Base-by-base conservation (phyloP, 2,329 filamentous ascomycete species). In the Hypoxylon sp. region DNA sequence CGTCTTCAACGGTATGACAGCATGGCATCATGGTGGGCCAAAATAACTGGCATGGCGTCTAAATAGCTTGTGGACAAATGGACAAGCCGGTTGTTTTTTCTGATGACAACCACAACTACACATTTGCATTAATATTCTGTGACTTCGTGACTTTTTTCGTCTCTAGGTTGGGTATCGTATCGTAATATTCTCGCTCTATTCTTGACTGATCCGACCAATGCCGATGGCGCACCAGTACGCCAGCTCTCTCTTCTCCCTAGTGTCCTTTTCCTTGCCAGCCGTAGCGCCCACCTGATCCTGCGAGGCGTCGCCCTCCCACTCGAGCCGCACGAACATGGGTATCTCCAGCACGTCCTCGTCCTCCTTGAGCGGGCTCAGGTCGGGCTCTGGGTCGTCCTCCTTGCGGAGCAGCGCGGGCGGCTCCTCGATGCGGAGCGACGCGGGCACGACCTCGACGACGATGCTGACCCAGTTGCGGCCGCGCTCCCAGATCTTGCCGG, bases 181-280 rank as follows among this genome's bases (percentile, higher is more conserved):
- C 77, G 71, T 72, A 69, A 63, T n/a, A 64, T 55, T 66, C 48
- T 63, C 62, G 40, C 58, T 55, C 63, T 71, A 77, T 53, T 79
- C 76, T 70, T 81, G 79, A 64, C 78, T 84, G 69, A 98, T 95
- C 69, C 87, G 87, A 8, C 95, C 95, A 55, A 96, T 84, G 3
- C 94, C 94, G 29, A 98, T 79, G 17, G 96, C 92, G 77, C 91
- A 92, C 95, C 95, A 99, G 76, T 97, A 98, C 52, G 92, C 92
- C 75, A 98, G 78, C 72, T 98, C 95, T 70, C 90, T 85, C 79
- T 88, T 94, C 75, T 94, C 90, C 73, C 83, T 88, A 43, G 79
- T 84, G 40, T 84, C 86, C 73, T 82, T 87, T 66, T 83, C 84
- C 71, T 75, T 81, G 29, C 75, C 74, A 1, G 76, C 69, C 7